Evolutionary conservation across 2,329 filamentous ascomycete species (phyloP).

Genomic region (Stemphylium vesicarium): DNA sequence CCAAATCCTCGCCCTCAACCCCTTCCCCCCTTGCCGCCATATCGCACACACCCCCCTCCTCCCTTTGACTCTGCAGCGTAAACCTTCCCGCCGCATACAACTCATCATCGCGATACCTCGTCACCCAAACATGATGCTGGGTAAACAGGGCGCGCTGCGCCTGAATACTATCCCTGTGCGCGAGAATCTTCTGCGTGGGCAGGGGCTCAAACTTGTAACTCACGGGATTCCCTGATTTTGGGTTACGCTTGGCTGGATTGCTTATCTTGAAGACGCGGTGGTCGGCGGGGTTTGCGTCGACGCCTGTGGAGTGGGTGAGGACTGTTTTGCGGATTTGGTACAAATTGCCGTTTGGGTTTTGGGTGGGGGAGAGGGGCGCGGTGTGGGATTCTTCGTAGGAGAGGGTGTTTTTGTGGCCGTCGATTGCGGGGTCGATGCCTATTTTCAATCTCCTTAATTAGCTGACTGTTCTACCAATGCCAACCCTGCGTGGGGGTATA

Average conservation of each 20-base stretch:
- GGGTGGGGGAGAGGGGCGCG: constrained; percentile 57
- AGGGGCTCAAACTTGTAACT: constrained; percentile 58
- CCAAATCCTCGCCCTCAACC: constrained; percentile 55
- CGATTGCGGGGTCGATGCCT: constrained; percentile 69
- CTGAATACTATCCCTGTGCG: constrained; percentile 54
- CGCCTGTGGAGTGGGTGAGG: constrained; percentile 55
- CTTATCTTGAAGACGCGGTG: constrained; percentile 64
- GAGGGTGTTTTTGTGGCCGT: constrained; percentile 62
- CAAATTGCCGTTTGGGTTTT: constrained; percentile 67
- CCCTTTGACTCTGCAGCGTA: constrained; percentile 54
- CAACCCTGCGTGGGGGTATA: too few relatives aligned
- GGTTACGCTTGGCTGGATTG: constrained; percentile 56
- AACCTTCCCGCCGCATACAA: constrained; percentile 58
- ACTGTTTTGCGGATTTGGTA: constrained; percentile 62
- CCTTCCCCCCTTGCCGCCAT: constrained; percentile 52
- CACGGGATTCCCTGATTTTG: constrained; percentile 53
- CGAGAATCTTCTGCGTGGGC: constrained; percentile 58
- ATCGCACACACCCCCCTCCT: constrained; percentile 54
- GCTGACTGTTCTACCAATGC: too few relatives aligned
- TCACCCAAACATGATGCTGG: constrained; percentile 61
- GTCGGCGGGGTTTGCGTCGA: constrained; percentile 61
- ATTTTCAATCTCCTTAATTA: too few relatives aligned
- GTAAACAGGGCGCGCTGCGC: constrained; percentile 57
- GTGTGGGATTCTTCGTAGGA: constrained; percentile 61
- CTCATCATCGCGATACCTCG: constrained; percentile 60